phyloP scores from a whole-genome alignment of 257 asterid genomes.

The Forsythia viridissima region DNA sequence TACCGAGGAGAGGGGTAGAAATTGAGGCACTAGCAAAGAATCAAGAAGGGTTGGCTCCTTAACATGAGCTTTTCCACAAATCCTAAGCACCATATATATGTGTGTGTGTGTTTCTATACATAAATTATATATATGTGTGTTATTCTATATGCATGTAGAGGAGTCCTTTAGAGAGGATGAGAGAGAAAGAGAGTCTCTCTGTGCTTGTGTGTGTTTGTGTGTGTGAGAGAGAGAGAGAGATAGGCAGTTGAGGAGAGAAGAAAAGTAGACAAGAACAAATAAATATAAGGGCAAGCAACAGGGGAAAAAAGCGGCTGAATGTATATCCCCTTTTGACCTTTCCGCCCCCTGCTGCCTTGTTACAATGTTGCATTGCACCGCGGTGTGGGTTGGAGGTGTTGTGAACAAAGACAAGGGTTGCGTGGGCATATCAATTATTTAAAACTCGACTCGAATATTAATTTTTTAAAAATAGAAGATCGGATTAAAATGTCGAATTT shows the following conservation, averaged over 20 bases:
- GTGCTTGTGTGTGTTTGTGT: constrained; percentile 21
- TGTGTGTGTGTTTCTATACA: no score
- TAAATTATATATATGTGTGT: constrained; percentile 9
- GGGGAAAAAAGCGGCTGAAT: constrained; percentile 41
- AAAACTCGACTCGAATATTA: no score
- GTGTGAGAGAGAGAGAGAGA: constrained; percentile 18
- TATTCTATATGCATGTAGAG: constrained; percentile 7
- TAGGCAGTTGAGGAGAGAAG: constrained; percentile 42
- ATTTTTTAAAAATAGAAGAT: no score
- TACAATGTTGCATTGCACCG: background rate
- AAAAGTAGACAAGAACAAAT: constrained; percentile 27
- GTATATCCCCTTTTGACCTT: constrained; percentile 31
- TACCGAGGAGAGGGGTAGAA: constrained; percentile 35
- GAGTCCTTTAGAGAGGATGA: constrained; percentile 24
- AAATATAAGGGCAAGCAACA: constrained; percentile 35
- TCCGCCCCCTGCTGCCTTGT: background rate
- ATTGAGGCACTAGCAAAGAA: constrained; percentile 31
- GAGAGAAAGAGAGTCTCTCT: constrained; percentile 20
- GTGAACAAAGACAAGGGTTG: background rate
- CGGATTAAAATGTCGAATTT: no score
- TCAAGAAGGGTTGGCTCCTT: constrained; percentile 40
- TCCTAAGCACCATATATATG: constrained; percentile 45
- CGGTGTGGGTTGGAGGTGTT: background rate
- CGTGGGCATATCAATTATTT: no score
- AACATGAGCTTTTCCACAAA: background rate